Conservation (phyloP, 2,329 filamentous ascomycete genomes). For the Plectosphaerella sp. region DNA sequence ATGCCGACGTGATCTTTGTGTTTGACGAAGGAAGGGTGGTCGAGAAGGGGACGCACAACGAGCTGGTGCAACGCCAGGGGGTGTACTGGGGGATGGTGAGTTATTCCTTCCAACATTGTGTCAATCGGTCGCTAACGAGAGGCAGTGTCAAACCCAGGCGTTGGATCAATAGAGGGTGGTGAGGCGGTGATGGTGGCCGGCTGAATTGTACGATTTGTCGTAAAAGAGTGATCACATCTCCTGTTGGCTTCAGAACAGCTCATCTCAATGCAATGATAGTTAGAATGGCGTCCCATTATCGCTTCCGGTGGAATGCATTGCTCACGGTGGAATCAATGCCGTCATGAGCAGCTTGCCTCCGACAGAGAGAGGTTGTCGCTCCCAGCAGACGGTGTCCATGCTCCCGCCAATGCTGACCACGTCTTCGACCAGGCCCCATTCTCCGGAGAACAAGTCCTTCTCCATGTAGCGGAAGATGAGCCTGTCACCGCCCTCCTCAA, state of each 20-base stretch:
- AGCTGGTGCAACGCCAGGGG: conserved; percentile 7
- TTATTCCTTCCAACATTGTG: neutral
- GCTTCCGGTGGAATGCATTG: too few relatives aligned
- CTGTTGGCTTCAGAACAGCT: too few relatives aligned
- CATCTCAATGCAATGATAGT: too few relatives aligned
- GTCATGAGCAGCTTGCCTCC: conserved; percentile 10
- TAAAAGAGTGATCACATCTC: too few relatives aligned
- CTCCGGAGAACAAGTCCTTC: conserved; percentile 16
- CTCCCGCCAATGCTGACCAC: conserved; percentile 22
- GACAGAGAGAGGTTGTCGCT: conserved; percentile 26
- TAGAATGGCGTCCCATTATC: too few relatives aligned
- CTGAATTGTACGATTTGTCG: too few relatives aligned
- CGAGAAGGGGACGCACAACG: conserved; percentile 33
- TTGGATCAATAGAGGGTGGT: conserved; percentile 6
- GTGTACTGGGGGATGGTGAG: conserved; percentile 14
- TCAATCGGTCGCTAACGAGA: neutral
- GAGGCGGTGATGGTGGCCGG: too few relatives aligned
- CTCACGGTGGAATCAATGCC: conserved; percentile 2
- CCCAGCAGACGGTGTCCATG: conserved; percentile 25
- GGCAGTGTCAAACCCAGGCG: conserved; percentile 12
- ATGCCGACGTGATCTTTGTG: conserved; percentile 39
- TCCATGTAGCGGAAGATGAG: conserved; percentile 24
- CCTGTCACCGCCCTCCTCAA: conserved; percentile 27
- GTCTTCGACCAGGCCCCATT: conserved; percentile 34
- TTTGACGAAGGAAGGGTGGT: conserved; percentile 34